Base-by-base conservation (phyloP, 2,329 filamentous ascomycete genomes). In the Aspergillus aculeatinus region DNA sequence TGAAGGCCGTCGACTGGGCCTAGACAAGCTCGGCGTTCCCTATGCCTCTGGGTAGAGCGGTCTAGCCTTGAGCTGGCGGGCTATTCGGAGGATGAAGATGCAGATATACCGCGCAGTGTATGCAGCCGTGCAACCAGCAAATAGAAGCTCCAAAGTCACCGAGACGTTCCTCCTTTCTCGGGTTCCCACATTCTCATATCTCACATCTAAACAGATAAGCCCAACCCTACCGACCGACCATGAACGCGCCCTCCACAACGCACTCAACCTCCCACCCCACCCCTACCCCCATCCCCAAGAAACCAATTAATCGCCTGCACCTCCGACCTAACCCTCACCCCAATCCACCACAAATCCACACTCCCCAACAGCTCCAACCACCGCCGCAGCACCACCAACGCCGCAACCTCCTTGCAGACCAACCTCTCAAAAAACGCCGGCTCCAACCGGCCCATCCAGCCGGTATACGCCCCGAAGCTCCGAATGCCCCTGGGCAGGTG, bases 261-360 rank as follows among this genome's bases (percentile, higher is more conserved):
- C 12, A 16, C 39, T 6, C 39, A 7, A 19, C 16, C 39, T 5
- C 7, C 39, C 14, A 16, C 39, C 16, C 14, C 25, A 11, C n/a
- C 27, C 5, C 42, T 42, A 12, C 68, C 65, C 58, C 74, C 71
- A 19, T 62, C 57, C 55, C 76, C 74, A 5, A 77, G 55, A 55
- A 68, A 72, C 71, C 74, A 76, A 57, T 73, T 76, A 14, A 77
- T 73, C 33, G 75, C 75, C 6, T 66, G 64, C 58, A 74, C 76
- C 61, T 77, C 75, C 2, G 73, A 72, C 1, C 67, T 61, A 4
- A 70, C 67, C 35, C 75, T 62, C 29, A 65, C 65, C 44, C 71
- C 65, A 44, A 72, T 63, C 74, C 73, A 77, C 66, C 68, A 74
- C 19, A 70, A 42, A 7, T 65, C 61, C 47, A 63, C 54, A 48